phyloP scores from a whole-genome alignment of 2,329 filamentous ascomycete species.

The Bisporella sp. region DNA sequence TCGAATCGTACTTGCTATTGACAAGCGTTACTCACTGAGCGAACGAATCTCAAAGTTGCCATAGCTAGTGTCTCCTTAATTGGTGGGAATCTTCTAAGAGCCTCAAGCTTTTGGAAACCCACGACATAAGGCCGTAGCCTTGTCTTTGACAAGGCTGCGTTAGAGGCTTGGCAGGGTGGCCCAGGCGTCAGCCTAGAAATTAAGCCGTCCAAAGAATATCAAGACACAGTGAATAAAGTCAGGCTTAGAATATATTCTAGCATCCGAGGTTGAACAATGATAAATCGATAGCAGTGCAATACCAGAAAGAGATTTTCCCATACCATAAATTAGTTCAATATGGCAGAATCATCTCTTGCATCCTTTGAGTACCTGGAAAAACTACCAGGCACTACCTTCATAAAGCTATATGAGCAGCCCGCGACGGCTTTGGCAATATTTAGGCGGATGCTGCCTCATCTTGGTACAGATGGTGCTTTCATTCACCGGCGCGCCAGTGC shows the following conservation, averaged over 20 bases:
- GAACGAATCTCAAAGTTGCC: conserved; percentile 55
- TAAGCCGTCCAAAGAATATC: too few species aligned
- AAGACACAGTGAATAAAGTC: too few species aligned
- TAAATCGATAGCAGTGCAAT: conserved; percentile 12
- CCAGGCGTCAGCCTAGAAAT: too few species aligned
- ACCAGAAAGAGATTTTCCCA: not conserved
- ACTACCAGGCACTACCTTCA: conserved; percentile 82
- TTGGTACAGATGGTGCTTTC: conserved; percentile 53
- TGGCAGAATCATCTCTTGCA: conserved; percentile 43
- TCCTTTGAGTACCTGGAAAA: conserved; percentile 89
- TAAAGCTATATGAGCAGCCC: conserved; percentile 89
- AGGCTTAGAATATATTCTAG: too few species aligned
- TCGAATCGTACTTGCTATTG: not conserved
- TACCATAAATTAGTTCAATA: conserved; percentile 14
- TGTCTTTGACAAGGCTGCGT: too few species aligned
- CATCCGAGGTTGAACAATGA: conserved; percentile 13
- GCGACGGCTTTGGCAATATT: conserved; percentile 94
- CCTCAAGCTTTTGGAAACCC: too few species aligned
- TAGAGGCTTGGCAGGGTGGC: too few species aligned
- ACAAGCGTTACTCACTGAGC: conserved; percentile 42
- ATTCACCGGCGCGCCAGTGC: conserved; percentile 7
- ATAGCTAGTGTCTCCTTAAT: conserved; percentile 29
- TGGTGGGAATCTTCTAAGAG: not conserved
- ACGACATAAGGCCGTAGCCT: too few species aligned
- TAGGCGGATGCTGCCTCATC: conserved; percentile 88